Evolutionary conservation across 257 asterid genomes (phyloP).

Genomic region (Solanum lignicaule): DNA sequence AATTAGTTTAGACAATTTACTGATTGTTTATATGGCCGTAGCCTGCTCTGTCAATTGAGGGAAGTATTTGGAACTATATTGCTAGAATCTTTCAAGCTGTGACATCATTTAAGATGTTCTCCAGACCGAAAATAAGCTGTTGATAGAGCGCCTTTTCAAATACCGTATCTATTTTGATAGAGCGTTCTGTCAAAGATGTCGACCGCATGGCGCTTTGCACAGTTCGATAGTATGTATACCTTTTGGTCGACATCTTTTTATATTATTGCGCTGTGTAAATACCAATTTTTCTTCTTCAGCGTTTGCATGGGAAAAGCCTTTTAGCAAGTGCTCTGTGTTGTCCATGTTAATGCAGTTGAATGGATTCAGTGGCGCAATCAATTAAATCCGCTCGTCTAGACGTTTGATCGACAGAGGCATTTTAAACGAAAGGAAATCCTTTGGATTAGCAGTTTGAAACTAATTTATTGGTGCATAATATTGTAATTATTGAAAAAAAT

Average conservation of each 20-base stretch:
- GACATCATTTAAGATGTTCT: not conserved
- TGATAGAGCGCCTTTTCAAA: not conserved
- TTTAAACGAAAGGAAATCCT: not conserved
- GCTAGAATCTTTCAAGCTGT: not conserved
- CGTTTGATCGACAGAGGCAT: not conserved
- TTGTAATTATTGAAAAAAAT: not conserved
- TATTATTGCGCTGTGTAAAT: not conserved
- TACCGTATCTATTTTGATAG: not conserved
- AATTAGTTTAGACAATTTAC: not conserved
- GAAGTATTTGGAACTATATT: not conserved
- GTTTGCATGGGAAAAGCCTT: not conserved
- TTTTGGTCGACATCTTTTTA: not conserved
- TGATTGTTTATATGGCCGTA: not conserved
- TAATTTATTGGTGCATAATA: not conserved
- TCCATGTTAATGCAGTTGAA: not conserved
- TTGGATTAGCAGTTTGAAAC: not conserved
- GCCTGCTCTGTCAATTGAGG: not conserved
- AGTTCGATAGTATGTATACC: not conserved
- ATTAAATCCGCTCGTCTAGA: not conserved
- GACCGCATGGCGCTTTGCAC: not conserved
- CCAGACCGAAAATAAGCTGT: not conserved
- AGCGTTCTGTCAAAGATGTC: not conserved
- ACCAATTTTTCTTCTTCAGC: not conserved
- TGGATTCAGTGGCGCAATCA: not conserved
- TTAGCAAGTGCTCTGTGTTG: not conserved